Evolutionary conservation across 192 early-diverging fungal genomes (phyloP).

Genomic region (Cladochytrium replicatum): DNA sequence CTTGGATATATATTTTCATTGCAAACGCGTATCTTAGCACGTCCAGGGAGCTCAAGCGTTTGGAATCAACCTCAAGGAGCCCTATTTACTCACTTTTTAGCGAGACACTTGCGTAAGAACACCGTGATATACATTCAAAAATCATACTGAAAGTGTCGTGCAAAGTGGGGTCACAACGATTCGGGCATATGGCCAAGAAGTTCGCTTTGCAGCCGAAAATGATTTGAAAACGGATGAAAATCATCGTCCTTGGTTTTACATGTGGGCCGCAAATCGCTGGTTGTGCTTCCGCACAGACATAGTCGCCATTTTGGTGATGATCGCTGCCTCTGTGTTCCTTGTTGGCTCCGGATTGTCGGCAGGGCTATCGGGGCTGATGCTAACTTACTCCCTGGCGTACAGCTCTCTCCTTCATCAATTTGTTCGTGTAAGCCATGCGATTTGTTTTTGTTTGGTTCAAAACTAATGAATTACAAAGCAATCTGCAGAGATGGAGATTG

Average conservation of each 20-base stretch:
- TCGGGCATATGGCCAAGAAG: slow-evolving; percentile 26
- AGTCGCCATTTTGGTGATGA: slow-evolving; percentile 65
- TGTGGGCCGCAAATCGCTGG: slow-evolving; percentile 76
- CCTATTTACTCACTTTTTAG: slow-evolving; percentile 64
- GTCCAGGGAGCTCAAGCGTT: slow-evolving; percentile 47
- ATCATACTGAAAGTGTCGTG: too few relatives aligned
- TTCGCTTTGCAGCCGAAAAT: slow-evolving; percentile 15
- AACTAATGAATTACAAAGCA: slow-evolving; percentile 34
- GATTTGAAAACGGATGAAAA: slow-evolving; percentile 42
- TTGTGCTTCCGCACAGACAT: slow-evolving; percentile 57
- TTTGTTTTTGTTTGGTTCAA: not conserved
- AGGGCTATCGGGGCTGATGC: slow-evolving; percentile 69
- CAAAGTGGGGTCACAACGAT: slow-evolving; percentile 37
- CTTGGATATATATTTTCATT: slow-evolving; percentile 41
- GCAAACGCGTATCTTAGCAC: slow-evolving; percentile 46
- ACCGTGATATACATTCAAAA: too few relatives aligned
- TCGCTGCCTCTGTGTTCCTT: slow-evolving; percentile 47
- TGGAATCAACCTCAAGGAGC: slow-evolving; percentile 42
- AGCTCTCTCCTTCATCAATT: too few relatives aligned
- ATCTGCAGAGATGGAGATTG: slow-evolving; percentile 64
- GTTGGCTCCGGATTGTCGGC: slow-evolving; percentile 40
- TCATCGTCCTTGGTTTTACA: slow-evolving; percentile 77
- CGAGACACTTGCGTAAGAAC: slow-evolving; percentile 47
- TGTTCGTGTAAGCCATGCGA: slow-evolving; percentile 12
- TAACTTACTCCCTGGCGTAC: slow-evolving; percentile 70